phyloP scores from a whole-genome alignment of 2,329 filamentous ascomycete species.

The Bipolaris gigantea region DNA sequence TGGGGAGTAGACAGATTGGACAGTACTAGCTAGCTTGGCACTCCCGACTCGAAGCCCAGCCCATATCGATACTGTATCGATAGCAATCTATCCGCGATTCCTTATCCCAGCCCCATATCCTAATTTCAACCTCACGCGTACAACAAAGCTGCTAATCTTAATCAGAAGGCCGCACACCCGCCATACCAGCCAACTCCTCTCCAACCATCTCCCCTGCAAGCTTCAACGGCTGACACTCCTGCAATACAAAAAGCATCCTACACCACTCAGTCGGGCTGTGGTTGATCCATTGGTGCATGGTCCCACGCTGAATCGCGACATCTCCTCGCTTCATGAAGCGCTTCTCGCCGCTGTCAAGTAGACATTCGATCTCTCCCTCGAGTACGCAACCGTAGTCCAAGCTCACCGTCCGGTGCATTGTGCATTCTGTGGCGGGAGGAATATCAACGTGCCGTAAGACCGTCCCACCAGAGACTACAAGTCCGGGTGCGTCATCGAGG shows the following conservation, averaged over 20 bases:
- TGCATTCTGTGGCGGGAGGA: conserved; percentile 36
- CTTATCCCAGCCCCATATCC: not conserved
- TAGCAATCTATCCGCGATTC: not conserved
- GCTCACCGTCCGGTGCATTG: conserved; percentile 48
- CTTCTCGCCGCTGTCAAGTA: conserved; percentile 46
- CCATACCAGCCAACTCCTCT: conserved; percentile 42
- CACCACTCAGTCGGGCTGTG: conserved; percentile 38
- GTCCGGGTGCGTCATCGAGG: conserved; percentile 52
- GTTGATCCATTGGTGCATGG: conserved; percentile 47
- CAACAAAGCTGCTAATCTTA: conserved; percentile 12
- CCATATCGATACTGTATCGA: conserved; percentile 1
- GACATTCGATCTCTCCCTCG: conserved; percentile 44
- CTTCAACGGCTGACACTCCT: conserved; percentile 40
- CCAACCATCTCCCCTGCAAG: conserved; percentile 37
- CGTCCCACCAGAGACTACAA: conserved; percentile 53
- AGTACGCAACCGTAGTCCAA: conserved; percentile 47
- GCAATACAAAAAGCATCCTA: conserved; percentile 45
- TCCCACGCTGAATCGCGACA: conserved; percentile 45
- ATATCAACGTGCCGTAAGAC: conserved; percentile 50
- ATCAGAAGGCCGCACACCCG: conserved; percentile 41
- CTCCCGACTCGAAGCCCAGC: conserved; percentile 1
- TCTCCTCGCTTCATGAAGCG: conserved; percentile 43
- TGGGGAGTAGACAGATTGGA: conserved; percentile 15
- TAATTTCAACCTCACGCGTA: not conserved
- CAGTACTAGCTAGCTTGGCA: conserved; percentile 25